Evolutionary conservation across 208 protist genomes (phyloP), one percentile per base, ranked within the genome.

Genomic region (Acanthamoeba quina): DNA sequence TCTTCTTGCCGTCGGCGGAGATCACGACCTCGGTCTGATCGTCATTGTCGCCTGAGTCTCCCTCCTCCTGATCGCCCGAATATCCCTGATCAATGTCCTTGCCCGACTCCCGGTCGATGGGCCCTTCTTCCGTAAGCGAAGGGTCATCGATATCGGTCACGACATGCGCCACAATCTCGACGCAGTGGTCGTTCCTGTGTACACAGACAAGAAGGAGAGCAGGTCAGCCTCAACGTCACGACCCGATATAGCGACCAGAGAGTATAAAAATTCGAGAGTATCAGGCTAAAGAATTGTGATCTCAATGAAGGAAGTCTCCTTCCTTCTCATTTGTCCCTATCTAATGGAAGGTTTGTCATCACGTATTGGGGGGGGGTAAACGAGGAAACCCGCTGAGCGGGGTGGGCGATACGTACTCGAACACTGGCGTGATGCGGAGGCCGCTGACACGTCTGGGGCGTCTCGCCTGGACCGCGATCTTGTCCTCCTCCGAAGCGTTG

Each of bases 241-340:
- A 66, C 60, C 0, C 1, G 3, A 1, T 3, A 64, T 21, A 24
- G 60, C 15, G 26, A 66, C 15, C 7, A 66, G 0, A 66, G 26
- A 19, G 26, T 66, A 10, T 4, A 31, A 66, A 66, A 13, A 5
- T n/a, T 6, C 13, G 7, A 9, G 15, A 31, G 60, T 68, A 49
- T 78, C 70, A 78, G 70, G 70, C 37, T 78, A 13, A 47, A 49
- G 37, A 66, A 66, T 24, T 78, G 29, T 78, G 70, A 78, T 78
- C 70, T 78, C 70, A 78, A 37, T 24, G 70, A 47, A 21, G 34
- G 70, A 78, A 78, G 70, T 78, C 70, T 78, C 70, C 70, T 78
- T 78, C 70, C 70, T 44, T 21, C 70, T 78, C 70, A 78, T 78
- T 37, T 78, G 70, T 78, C 70, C 70, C 70, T 78, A 78, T 78